Conservation (phyloP, 805 yeast species). For the Nematodospora valgi region DNA sequence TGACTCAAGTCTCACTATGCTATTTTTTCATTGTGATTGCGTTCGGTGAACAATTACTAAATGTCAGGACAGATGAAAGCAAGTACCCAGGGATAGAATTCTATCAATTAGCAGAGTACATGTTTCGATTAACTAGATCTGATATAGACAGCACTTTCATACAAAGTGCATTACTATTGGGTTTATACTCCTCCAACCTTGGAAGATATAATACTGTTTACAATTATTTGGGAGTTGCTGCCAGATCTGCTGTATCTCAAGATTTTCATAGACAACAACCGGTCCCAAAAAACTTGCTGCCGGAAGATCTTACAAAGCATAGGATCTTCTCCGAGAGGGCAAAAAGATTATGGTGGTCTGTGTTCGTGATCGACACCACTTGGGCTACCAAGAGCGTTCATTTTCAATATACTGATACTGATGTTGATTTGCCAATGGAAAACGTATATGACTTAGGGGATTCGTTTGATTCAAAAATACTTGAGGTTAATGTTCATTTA, state of each 20-base stretch:
- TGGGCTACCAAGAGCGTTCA: conserved; percentile 42
- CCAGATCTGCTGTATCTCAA: conserved; percentile 33
- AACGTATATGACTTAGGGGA: conserved; percentile 26
- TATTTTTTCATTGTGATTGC: conserved; percentile 33
- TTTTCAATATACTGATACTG: conserved; percentile 41
- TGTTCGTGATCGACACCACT: conserved; percentile 35
- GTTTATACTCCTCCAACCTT: conserved; percentile 35
- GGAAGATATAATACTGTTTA: conserved; percentile 35
- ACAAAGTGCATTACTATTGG: conserved; percentile 32
- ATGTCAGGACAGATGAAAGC: conserved; percentile 3
- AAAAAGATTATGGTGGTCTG: conserved; percentile 42
- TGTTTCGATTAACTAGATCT: conserved; percentile 32
- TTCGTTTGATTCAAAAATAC: conserved; percentile 23
- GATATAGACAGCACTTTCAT: conserved; percentile 28
- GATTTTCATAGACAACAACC: conserved; percentile 29
- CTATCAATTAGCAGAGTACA: conserved; percentile 28
- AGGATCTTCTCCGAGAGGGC: conserved; percentile 20
- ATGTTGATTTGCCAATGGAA: conserved; percentile 39
- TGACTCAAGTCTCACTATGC: conserved; percentile 15
- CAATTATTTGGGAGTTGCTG: conserved; percentile 38
- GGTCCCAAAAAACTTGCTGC: background rate
- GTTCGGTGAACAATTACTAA: conserved; percentile 34
- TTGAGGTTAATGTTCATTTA: conserved; percentile 38
- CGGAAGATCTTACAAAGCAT: conserved; percentile 1
- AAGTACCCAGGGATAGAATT: conserved; percentile 30